Base-by-base conservation (phyloP, 495 filamentous ascomycete species). In the Oidiodendron maius region DNA sequence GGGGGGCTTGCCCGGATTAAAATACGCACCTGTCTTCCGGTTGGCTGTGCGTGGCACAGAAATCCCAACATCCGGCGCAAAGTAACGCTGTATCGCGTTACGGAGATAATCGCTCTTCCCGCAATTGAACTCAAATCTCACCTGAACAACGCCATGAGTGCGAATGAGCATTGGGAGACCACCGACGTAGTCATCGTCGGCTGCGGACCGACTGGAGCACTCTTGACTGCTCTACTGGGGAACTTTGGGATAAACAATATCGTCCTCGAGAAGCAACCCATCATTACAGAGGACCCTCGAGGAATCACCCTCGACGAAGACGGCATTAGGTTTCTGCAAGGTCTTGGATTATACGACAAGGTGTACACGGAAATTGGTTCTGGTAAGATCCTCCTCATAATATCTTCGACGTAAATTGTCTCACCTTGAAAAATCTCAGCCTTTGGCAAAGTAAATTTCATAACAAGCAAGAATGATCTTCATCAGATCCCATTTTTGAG, bases 241-340 rank as follows among this genome's bases (percentile, higher is more conserved):
- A 55, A 52, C 24, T 44, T 64, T 42, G 22, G 39, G 0, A 46
- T 68, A 24, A 35, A 23, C 12, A 20, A 47, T 16, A 45, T 45
- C 1, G 52, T 76, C 0, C 48, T 78, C 0, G 71, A 78, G 43
- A 70, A 66, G 24, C 69, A 71, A n/a, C 23, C 50, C 12, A 64
- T 58, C 1, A 74, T 77, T 22, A 71, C 65, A 0, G 66, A 66
- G 1, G 75, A 78, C 50, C 74, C 75, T 0, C 60, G 72, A n/a
- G 75, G 72, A 1, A 72, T 78, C 37, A 70, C 67, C n/a, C 57
- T 78, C 12, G 72, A 75, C 26, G 66, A 72, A 25, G 73, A 78
- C 55, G 71, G 71, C 0, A 68, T 77, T 43, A 63, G 73, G 13
- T 56, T 70, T 1, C 42, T 72, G 1, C 71, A 73, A 53, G 66